Base-by-base conservation (phyloP, 768 basidiomycete genomes). In the Pleurotus salmoneostramineus region DNA sequence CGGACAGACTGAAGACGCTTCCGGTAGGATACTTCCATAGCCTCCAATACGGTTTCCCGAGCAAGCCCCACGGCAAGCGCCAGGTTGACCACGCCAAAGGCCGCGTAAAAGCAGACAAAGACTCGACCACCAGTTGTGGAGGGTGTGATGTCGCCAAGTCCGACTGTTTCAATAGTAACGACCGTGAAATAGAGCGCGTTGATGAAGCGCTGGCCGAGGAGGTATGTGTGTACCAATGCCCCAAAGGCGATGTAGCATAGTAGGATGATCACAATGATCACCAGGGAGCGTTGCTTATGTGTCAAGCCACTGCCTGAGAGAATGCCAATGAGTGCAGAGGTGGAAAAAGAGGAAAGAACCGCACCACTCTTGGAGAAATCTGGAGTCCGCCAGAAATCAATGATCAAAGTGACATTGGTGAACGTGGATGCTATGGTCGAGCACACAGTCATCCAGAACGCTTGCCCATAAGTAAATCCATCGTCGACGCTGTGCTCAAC, bases 381-480 rank as follows among this genome's bases (percentile, higher is more conserved):
- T 1, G 78, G 74, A 0, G 85, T 91, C 11, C 65, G 70, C 5
- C 81, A 48, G 35, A 84, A 72, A 63, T 95, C 93, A 42, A 77
- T 68, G 6, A 88, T 75, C 2, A 95, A 72, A 0, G 86, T 89
- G 31, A 86, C 60, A 62, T 89, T 94, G 10, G 84, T 86, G 50
- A 85, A 68, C 2, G 81, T 70, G 0, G 89, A 88, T 1, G 80
- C 80, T 4, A 84, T 73, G 0, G 90, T 93, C 0, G 88, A 89
- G 64, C 88, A 89, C 10, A 91, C 73, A 2, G 85, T 88, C 68
- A 87, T 79, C 91, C 91, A 94, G 65, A 84, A 91, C 0, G 88
- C 72, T 64, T 85, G 78, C 0, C 78, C 85, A 58, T 85, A 89
- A 0, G 85, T 86, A 69, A 89, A 91, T 0, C 83, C 87, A 58